Evolutionary conservation across 169 alveolate genomes (phyloP), one percentile per base, ranked within the genome.

Genomic region (Cryptosporidium sp.): DNA sequence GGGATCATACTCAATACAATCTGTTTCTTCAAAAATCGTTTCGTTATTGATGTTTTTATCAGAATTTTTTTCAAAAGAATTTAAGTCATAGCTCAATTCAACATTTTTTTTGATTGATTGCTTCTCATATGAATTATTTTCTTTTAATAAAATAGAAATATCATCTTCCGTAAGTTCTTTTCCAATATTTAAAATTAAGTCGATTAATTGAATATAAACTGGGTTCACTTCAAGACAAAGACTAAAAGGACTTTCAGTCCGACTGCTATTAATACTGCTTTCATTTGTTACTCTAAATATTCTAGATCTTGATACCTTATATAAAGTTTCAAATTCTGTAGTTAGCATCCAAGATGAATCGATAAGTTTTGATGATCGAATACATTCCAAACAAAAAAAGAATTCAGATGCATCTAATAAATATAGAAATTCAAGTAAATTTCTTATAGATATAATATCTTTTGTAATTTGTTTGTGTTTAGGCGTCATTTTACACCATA

Each of bases 141-240:
- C 86, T 33, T 73, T 48, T 18, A 26, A 51, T 55, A 73, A 37
- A 55, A 21, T 14, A 1, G 70, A 73, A 26, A 73, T 35, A 33
- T 73, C 71, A 23, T 51, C 58, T 41, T 80, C 68, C 2, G 73
- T 61, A 26, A 80, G 62, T 26, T 80, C 67, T 18, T 62, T 43
- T 3, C 89, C 74, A 41, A 80, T 37, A 61, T 80, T 67, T 26
- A 26, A 21, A n/a, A 80, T 23, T 21, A 80, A 8, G 45, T 80
- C 89, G 14, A 80, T 23, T 29, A 80, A 58, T 48, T 80, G 80
- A 43, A 80, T 80, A 65, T 61, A 45, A 8, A 80, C 21, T 1
- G 89, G 89, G 50, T 80, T 80, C 1, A 80, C 89, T 45, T 80
- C 89, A 21, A 80, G 68, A 80, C 51, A 80, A 21, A 80, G 67